Evolutionary conservation across 192 early-diverging fungal genomes (phyloP), one percentile per base, ranked within the genome.

Genomic region (Cladochytrium replicatum): DNA sequence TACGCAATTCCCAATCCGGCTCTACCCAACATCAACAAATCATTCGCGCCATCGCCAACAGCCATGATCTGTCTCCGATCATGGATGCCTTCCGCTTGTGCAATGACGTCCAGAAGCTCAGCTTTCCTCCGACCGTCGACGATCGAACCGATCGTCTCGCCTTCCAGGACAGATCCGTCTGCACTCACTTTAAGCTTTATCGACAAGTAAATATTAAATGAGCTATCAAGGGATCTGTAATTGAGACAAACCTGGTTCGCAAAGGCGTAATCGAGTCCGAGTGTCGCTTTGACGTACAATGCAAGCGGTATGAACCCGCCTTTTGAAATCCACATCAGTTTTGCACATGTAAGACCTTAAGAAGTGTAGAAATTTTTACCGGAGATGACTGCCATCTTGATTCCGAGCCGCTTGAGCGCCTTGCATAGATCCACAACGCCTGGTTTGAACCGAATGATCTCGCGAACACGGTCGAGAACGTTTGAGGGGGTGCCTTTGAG

Each of bases 21-120:
- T 45, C 86, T 89, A 21, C 73, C 85, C 32, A 99, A 63, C 95
- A 99, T 99, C 61, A 79, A 75, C 52, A 99, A 62, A 64, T 99
- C 95, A 55, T 99, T 99, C 22, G 95, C 95, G 24, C 95, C 95
- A 62, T 99, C 95, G 26, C 95, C 95, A 0, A 99, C 87, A 7
- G 95, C 95, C 56, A 95, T 86, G 17, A 99, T 88, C 72, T 75
- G 48, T 5, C 5, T 11, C 41, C 28, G 15, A 2, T 30, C 24
- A 63, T n/a, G 28, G 25, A 96, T 80, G 13, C 76, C 75, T 60
- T 93, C 91, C 2, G 89, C 84, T 61, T 99, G 95, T 1, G 93
- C 87, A 69, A 99, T 91, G 6, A 94, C 92, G 48, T 89, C 85
- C 43, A 99, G 69, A 39, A 99, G 60, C 69, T 99, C 92, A 0